A percentile compares a stretch with the other conserved stretches of the same genome.
Conservation (phyloP, 129 eudicot species). For the Lonicera japonica region DNA sequence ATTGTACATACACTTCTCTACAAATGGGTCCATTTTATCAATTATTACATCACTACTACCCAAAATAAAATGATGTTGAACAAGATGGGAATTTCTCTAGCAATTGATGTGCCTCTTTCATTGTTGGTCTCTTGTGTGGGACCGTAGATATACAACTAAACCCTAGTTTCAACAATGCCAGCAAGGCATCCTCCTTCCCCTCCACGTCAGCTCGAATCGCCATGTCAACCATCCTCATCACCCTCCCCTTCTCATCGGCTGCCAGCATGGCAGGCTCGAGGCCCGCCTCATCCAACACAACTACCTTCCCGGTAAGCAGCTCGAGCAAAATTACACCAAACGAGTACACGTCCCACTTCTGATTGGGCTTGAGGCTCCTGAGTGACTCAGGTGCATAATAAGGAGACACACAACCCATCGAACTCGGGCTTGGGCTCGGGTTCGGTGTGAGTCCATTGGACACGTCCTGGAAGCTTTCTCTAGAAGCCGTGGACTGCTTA, state of each 20-base stretch:
- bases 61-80: conserved; percentile 37
- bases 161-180: conserved; percentile 58
- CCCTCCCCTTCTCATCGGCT: conserved; percentile 56
- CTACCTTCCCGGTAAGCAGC: conserved; percentile 76
- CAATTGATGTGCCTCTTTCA: conserved; percentile 82
- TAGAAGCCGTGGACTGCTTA: conserved; percentile 81
- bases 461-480: conserved; percentile 78
- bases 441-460: conserved; percentile 44
- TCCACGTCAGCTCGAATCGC: conserved; percentile 82
- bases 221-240: conserved; percentile 74
- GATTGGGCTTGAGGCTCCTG: conserved; percentile 68
- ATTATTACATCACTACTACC: conserved; percentile 23
- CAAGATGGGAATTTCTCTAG: conserved; percentile 76
- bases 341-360: conserved; percentile 90
- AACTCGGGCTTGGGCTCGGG: conserved; percentile 81
- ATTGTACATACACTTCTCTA: conserved; percentile 27
- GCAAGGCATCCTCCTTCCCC: conserved; percentile 76
- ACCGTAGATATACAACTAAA: conserved; percentile 62
- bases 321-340: conserved; percentile 89
- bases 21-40: conserved; percentile 8
- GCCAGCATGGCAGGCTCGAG: conserved; percentile 33
- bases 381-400: conserved; percentile 92
- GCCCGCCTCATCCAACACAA: conserved; percentile 64
- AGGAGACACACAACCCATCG: conserved; percentile 59
- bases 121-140: conserved; percentile 92